phyloP scores from a whole-genome alignment of 352 stramenopile genomes.

The Pythium vanterpoolii region DNA sequence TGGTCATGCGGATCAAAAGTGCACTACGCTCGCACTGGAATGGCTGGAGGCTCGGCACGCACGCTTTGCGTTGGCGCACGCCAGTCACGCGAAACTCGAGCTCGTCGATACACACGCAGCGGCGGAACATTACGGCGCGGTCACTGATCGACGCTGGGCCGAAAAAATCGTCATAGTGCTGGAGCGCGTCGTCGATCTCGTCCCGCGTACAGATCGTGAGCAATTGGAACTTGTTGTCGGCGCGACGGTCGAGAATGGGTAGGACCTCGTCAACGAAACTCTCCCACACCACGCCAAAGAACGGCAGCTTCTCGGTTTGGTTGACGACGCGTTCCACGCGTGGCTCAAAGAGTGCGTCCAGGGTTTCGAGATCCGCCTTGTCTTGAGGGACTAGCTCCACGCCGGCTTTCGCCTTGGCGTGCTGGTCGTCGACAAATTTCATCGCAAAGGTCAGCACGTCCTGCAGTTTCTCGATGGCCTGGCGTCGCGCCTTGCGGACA shows the following conservation, averaged over 20 bases:
- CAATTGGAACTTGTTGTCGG: slow-evolving; percentile 15
- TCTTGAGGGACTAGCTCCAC: background rate
- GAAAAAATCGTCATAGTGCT: slow-evolving; percentile 62
- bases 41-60: slow-evolving; percentile 33
- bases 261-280: slow-evolving; percentile 45
- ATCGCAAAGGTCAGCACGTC: slow-evolving; percentile 37
- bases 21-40: slow-evolving; percentile 47
- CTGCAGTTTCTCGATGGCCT: slow-evolving; percentile 48
- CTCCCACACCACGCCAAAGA: slow-evolving; percentile 58
- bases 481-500: slow-evolving; percentile 35
- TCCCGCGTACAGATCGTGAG: slow-evolving; percentile 30
- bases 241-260: slow-evolving; percentile 36
- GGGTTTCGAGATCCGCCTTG: slow-evolving; percentile 23
- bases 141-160: slow-evolving; percentile 30
- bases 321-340: slow-evolving; percentile 34
- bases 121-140: slow-evolving; percentile 29
- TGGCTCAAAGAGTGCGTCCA: slow-evolving; percentile 46
- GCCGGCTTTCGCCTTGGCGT: background rate
- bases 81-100: slow-evolving; percentile 22
- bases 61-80: slow-evolving; percentile 38
- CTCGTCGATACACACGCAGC: slow-evolving; percentile 49
- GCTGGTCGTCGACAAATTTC: slow-evolving; percentile 9
- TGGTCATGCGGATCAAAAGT: slow-evolving; percentile 48
- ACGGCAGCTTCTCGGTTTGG: slow-evolving; percentile 37
- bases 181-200: slow-evolving; percentile 52